Evolutionary conservation across 2,329 filamentous ascomycete genomes (phyloP), one percentile per base, ranked within the genome.

Genomic region (Pezicula carpinea): DNA sequence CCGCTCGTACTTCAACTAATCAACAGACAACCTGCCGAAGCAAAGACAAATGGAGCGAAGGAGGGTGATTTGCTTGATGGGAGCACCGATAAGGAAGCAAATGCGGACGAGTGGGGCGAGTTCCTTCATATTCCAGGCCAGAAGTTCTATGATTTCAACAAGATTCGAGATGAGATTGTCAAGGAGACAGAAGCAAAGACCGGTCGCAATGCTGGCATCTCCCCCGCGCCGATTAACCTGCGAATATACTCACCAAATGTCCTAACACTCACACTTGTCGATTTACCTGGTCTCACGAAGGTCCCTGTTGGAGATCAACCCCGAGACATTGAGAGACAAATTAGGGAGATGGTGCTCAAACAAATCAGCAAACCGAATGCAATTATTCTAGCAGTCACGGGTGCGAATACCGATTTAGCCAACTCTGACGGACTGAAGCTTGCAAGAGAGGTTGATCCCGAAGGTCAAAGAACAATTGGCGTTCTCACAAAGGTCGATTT

Each of bases 201-300:
- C 58, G 93, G 93, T 56, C 85, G 85, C 66, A 99, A 99, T 76
- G 88, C 87, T 43, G 93, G 92, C 69, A 99, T 99, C 70, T 97
- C 92, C 39, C 89, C 93, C 19, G 87, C 89, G 26, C 93, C 93
- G 43, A 99, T 99, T 77, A 97, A 97, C 75, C 77, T 99, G 63
- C 85, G 93, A 64, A 96, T 99, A 71, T 97, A 95, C 80, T 97
- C 92, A 44, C 93, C 93, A 45, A 96, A 99, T 64, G 95, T 99
- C 66, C 82, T 99, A 51, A 99, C 95, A 48, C 77, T 99, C 59
- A 99, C 93, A 6, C 77, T 99, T 49, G 93, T 99, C 62, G 93
- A 99, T 78, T 73, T 99, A 70, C 93, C 93, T 39, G 93, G 93
- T 68, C 72, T 99, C 64, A 99, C 93, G 55, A 96, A 95, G 73